Conservation (phyloP, 1,284 basidiomycete species). For the Irpex sp. region DNA sequence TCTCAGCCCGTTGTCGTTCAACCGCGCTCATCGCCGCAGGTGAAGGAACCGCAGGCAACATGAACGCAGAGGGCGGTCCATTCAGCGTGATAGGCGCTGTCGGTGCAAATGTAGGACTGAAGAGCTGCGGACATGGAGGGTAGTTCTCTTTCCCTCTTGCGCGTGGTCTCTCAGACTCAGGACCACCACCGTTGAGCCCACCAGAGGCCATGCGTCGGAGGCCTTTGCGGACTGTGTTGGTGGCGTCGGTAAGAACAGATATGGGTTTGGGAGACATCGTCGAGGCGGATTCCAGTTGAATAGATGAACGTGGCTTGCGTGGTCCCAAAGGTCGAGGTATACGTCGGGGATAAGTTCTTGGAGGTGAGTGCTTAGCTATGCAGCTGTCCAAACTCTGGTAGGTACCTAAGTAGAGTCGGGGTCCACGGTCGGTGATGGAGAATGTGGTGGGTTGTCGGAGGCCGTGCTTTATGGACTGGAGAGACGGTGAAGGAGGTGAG, state of each 20-base stretch:
- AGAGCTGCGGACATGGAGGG: not conserved
- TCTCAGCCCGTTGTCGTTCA: not conserved
- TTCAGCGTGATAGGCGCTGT: not conserved
- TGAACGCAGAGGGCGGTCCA: not conserved
- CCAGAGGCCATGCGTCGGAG: constrained; percentile 15
- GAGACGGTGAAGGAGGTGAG: not conserved
- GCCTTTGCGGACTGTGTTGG: constrained; percentile 15
- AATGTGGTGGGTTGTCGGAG: not conserved
- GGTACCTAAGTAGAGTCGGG: too few relatives aligned
- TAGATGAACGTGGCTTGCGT: not conserved
- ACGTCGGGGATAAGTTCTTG: too few relatives aligned
- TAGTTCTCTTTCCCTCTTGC: constrained; percentile 17
- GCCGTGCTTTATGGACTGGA: not conserved
- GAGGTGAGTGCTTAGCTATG: too few relatives aligned
- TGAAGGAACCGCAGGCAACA: not conserved
- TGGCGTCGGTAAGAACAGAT: constrained; percentile 16
- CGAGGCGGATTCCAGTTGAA: not conserved
- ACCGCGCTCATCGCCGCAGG: not conserved
- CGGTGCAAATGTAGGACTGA: not conserved
- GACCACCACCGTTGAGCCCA: not conserved
- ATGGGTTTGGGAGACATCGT: constrained; percentile 11
- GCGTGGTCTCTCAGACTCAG: constrained; percentile 5
- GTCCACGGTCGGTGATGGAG: not conserved
- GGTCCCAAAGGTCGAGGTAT: too few relatives aligned
- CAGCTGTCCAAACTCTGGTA: too few relatives aligned